Conservation (phyloP, 2,329 filamentous ascomycete species). For the Trichoderma sp. region DNA sequence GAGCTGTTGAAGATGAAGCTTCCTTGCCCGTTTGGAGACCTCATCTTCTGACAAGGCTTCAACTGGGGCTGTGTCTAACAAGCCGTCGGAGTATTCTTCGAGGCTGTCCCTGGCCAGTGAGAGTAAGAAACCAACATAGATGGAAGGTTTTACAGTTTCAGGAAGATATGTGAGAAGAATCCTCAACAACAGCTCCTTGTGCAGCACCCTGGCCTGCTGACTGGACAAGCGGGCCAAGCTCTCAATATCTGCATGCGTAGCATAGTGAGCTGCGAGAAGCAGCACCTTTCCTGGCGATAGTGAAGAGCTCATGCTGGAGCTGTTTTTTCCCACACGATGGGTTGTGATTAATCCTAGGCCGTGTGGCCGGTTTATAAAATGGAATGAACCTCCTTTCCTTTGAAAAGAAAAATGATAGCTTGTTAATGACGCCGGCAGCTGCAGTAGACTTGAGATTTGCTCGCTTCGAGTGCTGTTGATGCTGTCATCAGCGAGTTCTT, state of each 20-base stretch:
- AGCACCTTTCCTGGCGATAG: constrained; percentile 69
- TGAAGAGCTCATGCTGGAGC: constrained; percentile 33
- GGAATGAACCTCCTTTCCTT: constrained; percentile 19
- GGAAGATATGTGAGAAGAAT: constrained; percentile 78
- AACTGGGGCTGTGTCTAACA: constrained; percentile 59
- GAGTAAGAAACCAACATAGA: constrained; percentile 63
- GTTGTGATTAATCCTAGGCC: constrained; percentile 6
- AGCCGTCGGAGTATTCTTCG: constrained; percentile 42
- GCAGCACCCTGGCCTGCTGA: constrained; percentile 58
- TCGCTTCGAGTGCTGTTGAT: constrained; percentile 1
- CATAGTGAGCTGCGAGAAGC: constrained; percentile 71
- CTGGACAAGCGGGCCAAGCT: constrained; percentile 62
- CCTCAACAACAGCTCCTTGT: constrained; percentile 66
- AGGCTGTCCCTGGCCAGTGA: constrained; percentile 56
- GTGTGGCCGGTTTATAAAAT: not conserved
- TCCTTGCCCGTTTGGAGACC: constrained; percentile 64
- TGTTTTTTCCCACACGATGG: not conserved
- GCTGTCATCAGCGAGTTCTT: constrained; percentile 16
- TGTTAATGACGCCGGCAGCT: not conserved
- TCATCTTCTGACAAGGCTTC: constrained; percentile 61
- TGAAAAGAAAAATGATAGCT: not conserved
- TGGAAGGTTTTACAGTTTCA: constrained; percentile 64
- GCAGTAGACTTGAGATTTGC: not conserved
- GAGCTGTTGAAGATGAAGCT: constrained; percentile 64
- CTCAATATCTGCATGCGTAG: constrained; percentile 65